Percentiles rank a stretch among this genome's conserved stretches.
These are phyloP conservation scores for Aspergillus proliferans DNA, from an alignment of 2,329 filamentous ascomycete species.

Conservation along the genomic window DNA sequence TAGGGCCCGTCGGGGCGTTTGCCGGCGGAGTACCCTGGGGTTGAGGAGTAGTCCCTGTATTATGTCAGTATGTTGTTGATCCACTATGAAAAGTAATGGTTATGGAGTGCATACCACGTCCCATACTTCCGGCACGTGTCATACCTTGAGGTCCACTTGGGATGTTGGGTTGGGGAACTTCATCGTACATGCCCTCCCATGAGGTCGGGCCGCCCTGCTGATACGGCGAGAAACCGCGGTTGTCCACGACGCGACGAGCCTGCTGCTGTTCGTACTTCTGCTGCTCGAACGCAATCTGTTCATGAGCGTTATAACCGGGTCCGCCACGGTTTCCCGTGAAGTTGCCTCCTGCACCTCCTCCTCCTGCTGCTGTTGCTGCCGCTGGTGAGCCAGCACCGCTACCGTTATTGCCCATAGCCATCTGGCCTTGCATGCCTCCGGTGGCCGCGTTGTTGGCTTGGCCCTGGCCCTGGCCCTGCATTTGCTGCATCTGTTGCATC, in stretches of 20 bases:
- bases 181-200: constrained; percentile 98
- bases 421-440: constrained; percentile 30
- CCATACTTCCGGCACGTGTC: constrained; percentile 36
- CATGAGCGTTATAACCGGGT: constrained; percentile 60
- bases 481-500: constrained; percentile 62
- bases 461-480: constrained; percentile 42
- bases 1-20: constrained; percentile 87
- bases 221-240: constrained; percentile 36
- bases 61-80: constrained; percentile 18
- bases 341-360: constrained; percentile 30
- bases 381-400: constrained; percentile 44
- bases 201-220: constrained; percentile 65
- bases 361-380: constrained; percentile 15
- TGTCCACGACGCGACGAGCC: constrained; percentile 47
- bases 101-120: constrained; percentile 34
- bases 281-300: constrained; percentile 70
- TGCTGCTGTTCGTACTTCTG: constrained; percentile 71
- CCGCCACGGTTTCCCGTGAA: constrained; percentile 41
- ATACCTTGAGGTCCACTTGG: constrained; percentile 47
- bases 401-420: constrained; percentile 24
- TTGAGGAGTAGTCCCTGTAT: constrained; percentile 34
- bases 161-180: constrained; percentile 75
- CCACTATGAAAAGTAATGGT: constrained; percentile 6
- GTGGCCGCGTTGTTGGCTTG: constrained; percentile 10
- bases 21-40: constrained; percentile 56